A percentile compares a stretch with the other conserved stretches of the same genome.
These are phyloP conservation scores for Coniochaeta prunicola DNA, from an alignment of 2,329 filamentous ascomycete species.

Conservation along the genomic window DNA sequence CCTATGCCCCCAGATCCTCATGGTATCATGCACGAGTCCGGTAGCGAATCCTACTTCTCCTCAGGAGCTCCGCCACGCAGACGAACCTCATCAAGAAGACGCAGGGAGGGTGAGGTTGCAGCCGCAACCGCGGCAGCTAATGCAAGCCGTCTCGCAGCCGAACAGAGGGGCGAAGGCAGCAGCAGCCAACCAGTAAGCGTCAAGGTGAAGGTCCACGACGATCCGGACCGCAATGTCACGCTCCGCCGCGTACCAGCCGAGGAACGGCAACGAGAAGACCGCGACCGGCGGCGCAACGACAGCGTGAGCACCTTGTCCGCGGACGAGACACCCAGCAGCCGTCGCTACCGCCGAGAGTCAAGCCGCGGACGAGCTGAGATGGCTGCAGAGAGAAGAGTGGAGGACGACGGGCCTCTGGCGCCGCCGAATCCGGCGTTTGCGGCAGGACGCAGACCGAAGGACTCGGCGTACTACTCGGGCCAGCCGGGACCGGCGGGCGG, in stretches of 20 bases:
- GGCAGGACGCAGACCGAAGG: constrained; percentile 43
- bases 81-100: constrained; percentile 37
- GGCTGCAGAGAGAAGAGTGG: constrained; percentile 36
- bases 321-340: constrained; percentile 41
- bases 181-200: constrained; percentile 43
- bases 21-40: constrained; percentile 35
- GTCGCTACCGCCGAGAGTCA: constrained; percentile 48
- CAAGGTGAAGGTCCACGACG: constrained; percentile 53
- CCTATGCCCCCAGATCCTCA: constrained; percentile 45
- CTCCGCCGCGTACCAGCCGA: constrained; percentile 54
- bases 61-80: constrained; percentile 31
- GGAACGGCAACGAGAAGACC: constrained; percentile 33
- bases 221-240: constrained; percentile 54
- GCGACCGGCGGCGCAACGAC: constrained; percentile 34
- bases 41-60: constrained; percentile 35
- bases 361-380: constrained; percentile 38
- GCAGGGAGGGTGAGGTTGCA: constrained; percentile 35
- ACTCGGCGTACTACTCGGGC: constrained; percentile 56
- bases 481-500: constrained; percentile 33
- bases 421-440: constrained; percentile 53
- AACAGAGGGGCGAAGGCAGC: constrained; percentile 26
- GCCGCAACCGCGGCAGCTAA: constrained; percentile 40
- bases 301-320: constrained; percentile 51
- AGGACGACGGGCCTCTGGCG: constrained; percentile 36
- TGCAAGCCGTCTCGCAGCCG: constrained; percentile 39